These are phyloP conservation scores for Fusarium abutilonis DNA, from an alignment of 2,329 filamentous ascomycete species.

Conservation along the genomic window DNA sequence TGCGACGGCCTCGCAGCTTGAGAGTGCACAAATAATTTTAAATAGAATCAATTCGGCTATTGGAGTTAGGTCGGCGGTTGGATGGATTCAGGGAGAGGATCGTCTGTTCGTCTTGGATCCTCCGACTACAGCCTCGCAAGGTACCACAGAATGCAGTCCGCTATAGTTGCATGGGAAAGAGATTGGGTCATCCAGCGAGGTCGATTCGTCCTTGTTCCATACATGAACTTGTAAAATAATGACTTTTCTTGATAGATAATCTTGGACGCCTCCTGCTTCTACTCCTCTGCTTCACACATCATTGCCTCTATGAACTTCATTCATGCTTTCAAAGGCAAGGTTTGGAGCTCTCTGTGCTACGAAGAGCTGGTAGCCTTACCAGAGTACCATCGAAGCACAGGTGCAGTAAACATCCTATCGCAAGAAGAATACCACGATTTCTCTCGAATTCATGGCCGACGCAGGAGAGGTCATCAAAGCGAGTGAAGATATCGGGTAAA, in stretches of 20 bases:
- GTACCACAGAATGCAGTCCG: too few species aligned
- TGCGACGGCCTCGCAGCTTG: slow-evolving; percentile 38
- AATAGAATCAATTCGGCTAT: slow-evolving; percentile 44
- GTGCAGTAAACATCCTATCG: slow-evolving; percentile 40
- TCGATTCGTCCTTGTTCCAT: too few species aligned
- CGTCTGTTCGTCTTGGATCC: too few species aligned
- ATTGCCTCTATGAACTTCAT: too few species aligned
- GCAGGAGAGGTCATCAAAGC: slow-evolving; percentile 24
- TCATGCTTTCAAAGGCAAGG: neutral
- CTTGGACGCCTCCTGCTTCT: too few species aligned
- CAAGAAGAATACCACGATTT: slow-evolving; percentile 35
- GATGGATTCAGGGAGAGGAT: slow-evolving; percentile 1
- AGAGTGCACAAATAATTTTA: slow-evolving; percentile 39
- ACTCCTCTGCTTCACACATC: too few species aligned
- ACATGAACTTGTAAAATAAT: too few species aligned
- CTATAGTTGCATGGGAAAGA: too few species aligned
- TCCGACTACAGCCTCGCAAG: too few species aligned
- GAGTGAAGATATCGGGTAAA: slow-evolving; percentile 15
- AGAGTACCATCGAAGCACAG: slow-evolving; percentile 28
- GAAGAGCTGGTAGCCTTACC: slow-evolving; percentile 29
- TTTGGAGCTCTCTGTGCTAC: neutral
- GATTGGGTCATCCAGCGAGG: too few species aligned
- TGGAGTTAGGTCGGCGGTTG: slow-evolving; percentile 46
- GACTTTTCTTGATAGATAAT: too few species aligned
- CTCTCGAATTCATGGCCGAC: slow-evolving; percentile 6